Base-by-base conservation (phyloP, 2,329 filamentous ascomycete species). In the Lasiodiplodia sp. region DNA sequence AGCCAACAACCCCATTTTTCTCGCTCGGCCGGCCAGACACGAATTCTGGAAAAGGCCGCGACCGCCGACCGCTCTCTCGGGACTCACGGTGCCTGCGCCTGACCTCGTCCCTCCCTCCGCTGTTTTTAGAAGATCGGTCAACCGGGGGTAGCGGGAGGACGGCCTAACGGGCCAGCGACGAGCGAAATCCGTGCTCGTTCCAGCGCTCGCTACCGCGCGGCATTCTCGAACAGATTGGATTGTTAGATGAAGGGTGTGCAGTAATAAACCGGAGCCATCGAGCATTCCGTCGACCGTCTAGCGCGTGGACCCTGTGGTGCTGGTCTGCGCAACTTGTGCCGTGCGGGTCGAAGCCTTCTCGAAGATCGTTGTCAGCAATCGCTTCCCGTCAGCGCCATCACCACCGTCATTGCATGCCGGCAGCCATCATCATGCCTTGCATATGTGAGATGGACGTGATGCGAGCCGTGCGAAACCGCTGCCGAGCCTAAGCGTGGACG, bases 391-490 rank as follows among this genome's bases (percentile, higher is more conserved):
- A 63, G 58, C 58, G 14, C 8, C 34, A 44, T 44, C 21, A 8
- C 56, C 25, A 34, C 23, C 58, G 58, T 49, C 58, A 63, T 63
- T 28, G 14, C 40, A 23, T 40, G 57, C 57, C 57, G 57, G 37
- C 23, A 10, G 40, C 23, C 57, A 62, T 62, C 56, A 37, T 47
- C 60, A 64, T 64, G 28, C 44, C 58, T 31, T 62, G 58, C 58
- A 62, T 62, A 62, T 62, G 58, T 49, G 44, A 23, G 60, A 52
- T 52, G 60, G 21, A 62, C 47, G 44, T 51, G 60, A 52, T 64
- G 44, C 28, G 16, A 64, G 60, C 44, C 44, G 44, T 64, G 60
- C 47, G 7, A 57, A 64, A 64, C 25, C 57, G 47, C 60, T 38
- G 60, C 60, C 60, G 60, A 64, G 21, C 18, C 44, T 64, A 64